Base-by-base conservation (phyloP, 2,329 filamentous ascomycete genomes). In the Nemania sp. region DNA sequence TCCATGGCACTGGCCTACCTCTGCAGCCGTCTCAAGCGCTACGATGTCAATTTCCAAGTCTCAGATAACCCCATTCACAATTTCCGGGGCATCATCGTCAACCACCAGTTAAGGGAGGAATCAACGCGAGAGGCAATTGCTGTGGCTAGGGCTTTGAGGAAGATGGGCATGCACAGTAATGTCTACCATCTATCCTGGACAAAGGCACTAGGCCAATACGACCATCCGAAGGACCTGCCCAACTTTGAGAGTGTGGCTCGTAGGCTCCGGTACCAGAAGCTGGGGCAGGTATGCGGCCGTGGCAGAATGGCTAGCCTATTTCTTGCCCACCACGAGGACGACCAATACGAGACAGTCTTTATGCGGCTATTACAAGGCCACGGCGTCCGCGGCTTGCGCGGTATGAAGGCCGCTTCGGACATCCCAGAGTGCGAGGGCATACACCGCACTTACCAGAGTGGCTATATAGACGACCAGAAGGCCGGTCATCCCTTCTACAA, bases 1-100 rank as follows among this genome's bases (percentile, higher is more conserved):
- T 98, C 95, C n/a, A 99, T 98, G 94, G 95, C 95, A 29, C 84
- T 99, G 68, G 93, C 94, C 63, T 89, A 85, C 68, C 86, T 98
- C 41, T 93, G 92, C 77, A 85, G 84, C 56, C 79, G 82, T 53
- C 74, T 86, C 41, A 79, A 80, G 43, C 77, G 68, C 2, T 67
- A 69, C 2, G 75, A 82, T 53, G 75, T 75, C 1, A 66, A 72
- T 27, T 74, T 83, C 69, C 80, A 72, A 51, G 75, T 88, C 27
- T 81, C 80, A 38, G 86, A 86, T 73, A 83, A 85, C 67, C 80
- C 82, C 15, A 74, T 83, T 43, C 45, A 62, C 27, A 73, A 74
- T 45, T 84, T 86, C 65, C 73, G 79, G 32, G 85, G 80, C 52
- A 72, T 88, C 58, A 80, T 90, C 5, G 77, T 92, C 66, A 85